Conservation (phyloP, 2,329 filamentous ascomycete genomes). For the Aspergillus intermedius region DNA sequence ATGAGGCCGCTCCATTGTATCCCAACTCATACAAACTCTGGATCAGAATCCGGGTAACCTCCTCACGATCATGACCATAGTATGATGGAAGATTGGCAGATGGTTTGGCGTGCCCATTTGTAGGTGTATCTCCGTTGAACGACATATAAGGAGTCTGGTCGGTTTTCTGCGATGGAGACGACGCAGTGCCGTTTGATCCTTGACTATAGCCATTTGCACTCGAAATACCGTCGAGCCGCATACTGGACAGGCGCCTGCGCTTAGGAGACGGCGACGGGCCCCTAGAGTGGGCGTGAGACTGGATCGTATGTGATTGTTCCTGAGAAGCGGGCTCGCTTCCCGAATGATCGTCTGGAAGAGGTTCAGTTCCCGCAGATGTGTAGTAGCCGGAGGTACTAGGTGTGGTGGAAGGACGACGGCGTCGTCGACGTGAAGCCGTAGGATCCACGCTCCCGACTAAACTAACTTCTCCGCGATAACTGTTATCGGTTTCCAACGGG, state of each 20-base stretch:
- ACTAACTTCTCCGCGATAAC: constrained; percentile 8
- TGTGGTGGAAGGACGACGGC: constrained; percentile 27
- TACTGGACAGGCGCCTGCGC: constrained; percentile 55
- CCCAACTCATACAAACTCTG: constrained; percentile 86
- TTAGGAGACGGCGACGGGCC: constrained; percentile 42
- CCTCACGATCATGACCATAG: constrained; percentile 81
- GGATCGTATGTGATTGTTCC: constrained; percentile 15
- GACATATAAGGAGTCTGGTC: constrained; percentile 39
- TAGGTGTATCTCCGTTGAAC: constrained; percentile 33
- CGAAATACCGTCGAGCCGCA: constrained; percentile 56
- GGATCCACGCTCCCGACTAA: constrained; percentile 9
- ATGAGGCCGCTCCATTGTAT: constrained; percentile 68
- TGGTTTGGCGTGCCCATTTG: constrained; percentile 34
- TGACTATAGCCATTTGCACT: constrained; percentile 51
- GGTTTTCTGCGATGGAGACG: constrained; percentile 41
- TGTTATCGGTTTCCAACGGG: constrained; percentile 8
- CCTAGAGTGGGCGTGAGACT: constrained; percentile 22
- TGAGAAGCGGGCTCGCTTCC: constrained; percentile 21
- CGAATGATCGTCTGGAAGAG: constrained; percentile 17
- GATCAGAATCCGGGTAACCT: constrained; percentile 86
- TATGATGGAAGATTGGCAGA: constrained; percentile 47
- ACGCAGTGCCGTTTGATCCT: constrained; percentile 52
- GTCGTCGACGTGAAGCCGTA: constrained; percentile 20
- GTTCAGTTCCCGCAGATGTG: constrained; percentile 14
- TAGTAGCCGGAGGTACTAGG: constrained; percentile 19